These are phyloP conservation scores for Ascochyta pisi DNA, from an alignment of 2,329 filamentous ascomycete species.

Conservation along the genomic window DNA sequence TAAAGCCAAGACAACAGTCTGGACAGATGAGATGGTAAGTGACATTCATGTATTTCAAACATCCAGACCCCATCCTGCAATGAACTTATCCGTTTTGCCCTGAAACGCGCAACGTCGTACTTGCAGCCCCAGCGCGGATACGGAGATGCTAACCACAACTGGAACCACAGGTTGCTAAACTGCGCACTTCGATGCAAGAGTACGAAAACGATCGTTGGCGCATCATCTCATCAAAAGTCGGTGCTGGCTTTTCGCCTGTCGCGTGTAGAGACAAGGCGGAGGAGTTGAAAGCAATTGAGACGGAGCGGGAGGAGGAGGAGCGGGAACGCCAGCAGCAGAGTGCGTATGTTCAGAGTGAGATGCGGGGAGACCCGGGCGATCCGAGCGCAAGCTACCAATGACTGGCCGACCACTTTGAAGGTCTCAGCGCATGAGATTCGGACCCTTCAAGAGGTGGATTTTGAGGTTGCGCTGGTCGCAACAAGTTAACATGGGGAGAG, in stretches of 20 bases:
- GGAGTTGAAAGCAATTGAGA: constrained; percentile 58
- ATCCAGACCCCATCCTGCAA: constrained; percentile 7
- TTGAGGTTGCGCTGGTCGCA: constrained; percentile 17
- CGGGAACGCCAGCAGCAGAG: constrained; percentile 32
- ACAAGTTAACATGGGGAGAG: not conserved
- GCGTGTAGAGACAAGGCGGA: constrained; percentile 83
- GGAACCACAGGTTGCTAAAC: constrained; percentile 72
- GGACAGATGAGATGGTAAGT: constrained; percentile 91
- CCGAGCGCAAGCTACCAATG: constrained; percentile 43
- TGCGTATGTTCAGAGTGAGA: constrained; percentile 42
- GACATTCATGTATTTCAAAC: constrained; percentile 16
- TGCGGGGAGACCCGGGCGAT: constrained; percentile 42
- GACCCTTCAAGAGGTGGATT: constrained; percentile 7
- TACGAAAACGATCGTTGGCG: constrained; percentile 94
- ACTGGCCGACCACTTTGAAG: constrained; percentile 39
- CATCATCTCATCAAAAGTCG: constrained; percentile 88
- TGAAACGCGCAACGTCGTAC: constrained; percentile 48
- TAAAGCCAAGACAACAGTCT: constrained; percentile 90
- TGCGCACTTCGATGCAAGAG: constrained; percentile 77
- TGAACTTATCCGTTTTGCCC: constrained; percentile 7
- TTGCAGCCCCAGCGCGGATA: constrained; percentile 31
- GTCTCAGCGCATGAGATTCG: constrained; percentile 13
- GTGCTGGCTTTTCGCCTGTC: constrained; percentile 84
- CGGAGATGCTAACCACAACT: constrained; percentile 44
- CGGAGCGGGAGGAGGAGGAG: constrained; percentile 35